Percentiles rank a stretch among this genome's conserved stretches.
Evolutionary conservation across 306 rosid genomes (phyloP).

Genomic region (Ochetophila trinervis): DNA sequence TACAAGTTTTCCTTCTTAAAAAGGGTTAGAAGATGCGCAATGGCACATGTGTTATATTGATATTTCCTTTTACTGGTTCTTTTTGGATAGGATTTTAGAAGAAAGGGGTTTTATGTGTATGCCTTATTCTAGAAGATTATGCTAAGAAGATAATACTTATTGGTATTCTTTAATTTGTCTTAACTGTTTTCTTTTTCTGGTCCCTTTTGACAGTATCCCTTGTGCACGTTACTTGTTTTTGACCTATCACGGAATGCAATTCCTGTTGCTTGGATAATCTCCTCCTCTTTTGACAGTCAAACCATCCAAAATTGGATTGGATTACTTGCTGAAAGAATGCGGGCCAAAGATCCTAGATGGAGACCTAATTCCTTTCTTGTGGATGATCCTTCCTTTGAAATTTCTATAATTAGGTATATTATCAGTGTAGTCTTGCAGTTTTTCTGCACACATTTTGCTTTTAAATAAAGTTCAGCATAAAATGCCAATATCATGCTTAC

Average conservation of each 20-base stretch:
- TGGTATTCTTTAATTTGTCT: background rate
- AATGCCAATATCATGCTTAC: conserved; percentile 32
- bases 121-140: background rate
- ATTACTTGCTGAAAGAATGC: conserved; percentile 53
- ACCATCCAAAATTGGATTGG: conserved; percentile 65
- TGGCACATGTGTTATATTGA: background rate
- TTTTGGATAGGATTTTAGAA: background rate
- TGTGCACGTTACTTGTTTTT: conserved; percentile 70
- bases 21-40: conserved; percentile 2
- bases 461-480: conserved; percentile 3
- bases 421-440: conserved; percentile 6
- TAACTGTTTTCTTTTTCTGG: conserved; percentile 9
- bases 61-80: background rate
- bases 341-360: conserved; percentile 64
- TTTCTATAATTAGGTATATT: conserved; percentile 52
- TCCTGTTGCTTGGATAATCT: conserved; percentile 82
- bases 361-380: conserved; percentile 56
- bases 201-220: conserved; percentile 48
- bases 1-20: background rate
- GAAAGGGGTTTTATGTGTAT: background rate
- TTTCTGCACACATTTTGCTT: conserved; percentile 5
- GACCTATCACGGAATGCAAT: conserved; percentile 69
- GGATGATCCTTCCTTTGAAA: conserved; percentile 67
- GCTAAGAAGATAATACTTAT: background rate
- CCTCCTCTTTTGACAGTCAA: conserved; percentile 54